These are phyloP conservation scores for Croton setiger DNA, from an alignment of 441 rosid genomes.

Conservation along the genomic window DNA sequence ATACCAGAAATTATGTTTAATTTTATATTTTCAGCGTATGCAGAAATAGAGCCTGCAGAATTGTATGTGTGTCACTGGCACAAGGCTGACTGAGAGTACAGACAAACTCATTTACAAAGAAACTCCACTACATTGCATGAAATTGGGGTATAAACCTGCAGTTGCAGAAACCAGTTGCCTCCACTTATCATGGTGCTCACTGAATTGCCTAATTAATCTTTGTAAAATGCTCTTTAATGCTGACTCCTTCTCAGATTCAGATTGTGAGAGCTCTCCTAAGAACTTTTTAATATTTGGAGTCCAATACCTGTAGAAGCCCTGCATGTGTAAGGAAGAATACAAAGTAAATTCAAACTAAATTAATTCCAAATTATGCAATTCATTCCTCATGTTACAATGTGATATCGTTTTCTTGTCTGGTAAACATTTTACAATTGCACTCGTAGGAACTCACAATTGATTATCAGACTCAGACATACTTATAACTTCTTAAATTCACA, in stretches of 20 bases:
- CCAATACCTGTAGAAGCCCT: conserved; percentile 90
- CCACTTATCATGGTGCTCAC: conserved; percentile 83
- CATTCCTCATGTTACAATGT: neutral
- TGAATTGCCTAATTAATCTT: conserved; percentile 65
- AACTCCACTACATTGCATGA: conserved; percentile 15
- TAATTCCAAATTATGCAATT: conserved; percentile 10
- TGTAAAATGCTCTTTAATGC: conserved; percentile 74
- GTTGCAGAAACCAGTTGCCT: conserved; percentile 69
- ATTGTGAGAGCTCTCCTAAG: conserved; percentile 68
- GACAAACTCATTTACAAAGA: conserved; percentile 4
- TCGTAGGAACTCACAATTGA: neutral
- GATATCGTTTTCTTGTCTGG: conserved; percentile 7
- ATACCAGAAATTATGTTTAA: neutral
- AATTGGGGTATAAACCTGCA: conserved; percentile 54
- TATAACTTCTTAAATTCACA: conserved; percentile 2
- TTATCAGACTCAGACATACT: neutral
- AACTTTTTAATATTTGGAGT: conserved; percentile 66
- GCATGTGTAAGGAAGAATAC: conserved; percentile 22
- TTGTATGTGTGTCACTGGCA: neutral
- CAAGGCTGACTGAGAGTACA: neutral
- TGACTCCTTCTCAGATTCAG: conserved; percentile 79
- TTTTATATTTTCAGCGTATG: neutral
- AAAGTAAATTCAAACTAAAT: neutral
- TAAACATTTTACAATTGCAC: neutral
- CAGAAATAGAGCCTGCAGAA: neutral